Conservation (phyloP, 2,329 filamentous ascomycete genomes). For the Leptosphaerulina australis region DNA sequence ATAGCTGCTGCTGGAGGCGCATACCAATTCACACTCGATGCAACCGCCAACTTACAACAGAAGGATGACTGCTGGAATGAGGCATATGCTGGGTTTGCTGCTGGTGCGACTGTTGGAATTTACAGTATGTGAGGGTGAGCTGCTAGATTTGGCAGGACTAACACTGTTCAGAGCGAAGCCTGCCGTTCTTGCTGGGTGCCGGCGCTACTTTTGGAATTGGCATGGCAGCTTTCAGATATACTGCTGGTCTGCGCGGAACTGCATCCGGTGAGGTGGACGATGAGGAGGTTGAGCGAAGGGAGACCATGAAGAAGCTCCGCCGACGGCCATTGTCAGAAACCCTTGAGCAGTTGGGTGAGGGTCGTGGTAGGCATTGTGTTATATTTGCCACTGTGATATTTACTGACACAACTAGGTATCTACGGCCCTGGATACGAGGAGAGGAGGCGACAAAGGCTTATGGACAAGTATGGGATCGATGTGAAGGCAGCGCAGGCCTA, state of each 20-base stretch:
- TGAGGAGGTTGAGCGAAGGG: constrained; percentile 77
- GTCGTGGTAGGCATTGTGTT: constrained; percentile 67
- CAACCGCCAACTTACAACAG: constrained; percentile 82
- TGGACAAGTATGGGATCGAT: constrained; percentile 87
- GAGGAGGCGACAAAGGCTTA: constrained; percentile 78
- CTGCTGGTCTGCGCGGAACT: constrained; percentile 66
- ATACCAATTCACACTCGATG: constrained; percentile 77
- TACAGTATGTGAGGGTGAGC: constrained; percentile 63
- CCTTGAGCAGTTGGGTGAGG: constrained; percentile 80
- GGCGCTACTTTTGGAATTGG: constrained; percentile 64
- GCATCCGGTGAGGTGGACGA: constrained; percentile 62
- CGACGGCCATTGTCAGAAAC: constrained; percentile 80
- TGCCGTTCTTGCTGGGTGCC: constrained; percentile 73
- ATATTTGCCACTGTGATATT: too few species aligned
- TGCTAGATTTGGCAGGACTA: constrained; percentile 21
- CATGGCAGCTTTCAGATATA: constrained; percentile 70
- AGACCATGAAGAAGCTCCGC: constrained; percentile 73
- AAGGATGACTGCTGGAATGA: constrained; percentile 81
- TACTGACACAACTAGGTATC: constrained; percentile 65
- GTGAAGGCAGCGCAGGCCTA: constrained; percentile 55
- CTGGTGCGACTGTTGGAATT: constrained; percentile 74
- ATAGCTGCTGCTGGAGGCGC: constrained; percentile 74
- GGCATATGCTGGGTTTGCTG: constrained; percentile 76
- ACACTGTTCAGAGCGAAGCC: constrained; percentile 61
- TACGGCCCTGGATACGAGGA: constrained; percentile 82